phyloP scores from a whole-genome alignment of 2,329 filamentous ascomycete species.

The Emergomyces orientalis region DNA sequence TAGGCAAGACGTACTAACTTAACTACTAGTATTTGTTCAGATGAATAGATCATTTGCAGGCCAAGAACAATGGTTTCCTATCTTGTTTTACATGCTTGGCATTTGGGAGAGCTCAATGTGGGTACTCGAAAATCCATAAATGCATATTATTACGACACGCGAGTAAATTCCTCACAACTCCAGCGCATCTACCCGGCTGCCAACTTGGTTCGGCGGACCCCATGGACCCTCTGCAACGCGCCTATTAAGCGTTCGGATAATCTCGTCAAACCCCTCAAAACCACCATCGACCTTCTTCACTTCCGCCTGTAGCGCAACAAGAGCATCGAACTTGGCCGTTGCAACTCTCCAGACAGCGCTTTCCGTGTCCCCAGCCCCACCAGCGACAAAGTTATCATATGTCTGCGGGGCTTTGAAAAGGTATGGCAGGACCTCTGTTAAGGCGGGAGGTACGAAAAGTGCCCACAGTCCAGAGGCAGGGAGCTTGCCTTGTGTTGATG shows the following conservation, averaged over 20 bases:
- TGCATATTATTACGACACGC: background rate
- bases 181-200: conserved; percentile 29
- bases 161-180: conserved; percentile 20
- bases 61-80: background rate
- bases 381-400: conserved; percentile 49
- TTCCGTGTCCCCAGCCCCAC: conserved; percentile 47
- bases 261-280: conserved; percentile 31
- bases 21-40: too few species aligned
- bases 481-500: conserved; percentile 28
- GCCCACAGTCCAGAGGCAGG: conserved; percentile 42
- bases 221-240: conserved; percentile 35
- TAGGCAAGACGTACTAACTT: too few species aligned
- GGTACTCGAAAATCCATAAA: conserved; percentile 1
- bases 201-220: conserved; percentile 28
- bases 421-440: conserved; percentile 46
- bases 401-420: conserved; percentile 49
- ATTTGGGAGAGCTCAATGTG: too few species aligned
- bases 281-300: conserved; percentile 32
- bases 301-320: conserved; percentile 41
- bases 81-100: background rate
- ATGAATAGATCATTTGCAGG: too few species aligned
- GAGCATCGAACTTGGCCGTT: conserved; percentile 48
- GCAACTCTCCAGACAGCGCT: conserved; percentile 50
- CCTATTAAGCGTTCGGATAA: conserved; percentile 31
- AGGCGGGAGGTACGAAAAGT: conserved; percentile 43